These are phyloP conservation scores for Parachlorella kessleri DNA, from an alignment of 139 green algal genomes.

Conservation along the genomic window DNA sequence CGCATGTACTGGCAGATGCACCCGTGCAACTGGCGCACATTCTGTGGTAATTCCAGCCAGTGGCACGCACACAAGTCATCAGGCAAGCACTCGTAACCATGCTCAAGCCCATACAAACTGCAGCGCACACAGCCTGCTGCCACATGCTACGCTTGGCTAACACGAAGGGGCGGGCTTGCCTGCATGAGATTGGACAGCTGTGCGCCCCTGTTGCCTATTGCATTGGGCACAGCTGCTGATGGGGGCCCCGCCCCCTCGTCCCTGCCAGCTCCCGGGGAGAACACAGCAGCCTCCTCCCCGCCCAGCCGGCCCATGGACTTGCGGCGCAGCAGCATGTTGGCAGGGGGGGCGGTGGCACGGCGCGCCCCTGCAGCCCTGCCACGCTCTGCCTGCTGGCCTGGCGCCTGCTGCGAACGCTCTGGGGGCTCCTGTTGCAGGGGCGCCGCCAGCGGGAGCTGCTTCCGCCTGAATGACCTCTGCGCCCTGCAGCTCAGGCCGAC, in stretches of 20 bases:
- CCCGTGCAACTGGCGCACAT: not conserved
- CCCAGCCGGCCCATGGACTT: not conserved
- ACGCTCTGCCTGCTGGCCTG: too few species aligned
- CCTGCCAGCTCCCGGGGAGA: too few species aligned
- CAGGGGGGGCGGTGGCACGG: too few species aligned
- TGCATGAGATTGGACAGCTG: not conserved
- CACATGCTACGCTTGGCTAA: conserved; percentile 1
- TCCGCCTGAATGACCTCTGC: too few species aligned
- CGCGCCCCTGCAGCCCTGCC: too few species aligned
- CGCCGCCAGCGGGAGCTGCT: too few species aligned
- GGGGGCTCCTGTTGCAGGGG: too few species aligned
- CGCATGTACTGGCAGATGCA: not conserved
- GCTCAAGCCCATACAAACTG: conserved; percentile 4
- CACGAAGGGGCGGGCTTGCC: not conserved
- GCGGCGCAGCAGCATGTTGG: too few species aligned
- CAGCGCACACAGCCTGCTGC: not conserved
- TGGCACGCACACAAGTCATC: conserved; percentile 7
- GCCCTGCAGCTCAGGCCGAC: too few species aligned
- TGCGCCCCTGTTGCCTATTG: not conserved
- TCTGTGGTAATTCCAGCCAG: not conserved
- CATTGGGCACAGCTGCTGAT: too few species aligned
- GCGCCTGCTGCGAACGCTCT: too few species aligned
- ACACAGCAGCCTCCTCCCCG: not conserved
- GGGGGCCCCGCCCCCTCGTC: too few species aligned
- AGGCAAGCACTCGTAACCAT: not conserved